Percentiles rank a stretch among this genome's conserved stretches.
Evolutionary conservation across 495 filamentous ascomycete species (phyloP).

Genomic region (Penicillium verhagenii): DNA sequence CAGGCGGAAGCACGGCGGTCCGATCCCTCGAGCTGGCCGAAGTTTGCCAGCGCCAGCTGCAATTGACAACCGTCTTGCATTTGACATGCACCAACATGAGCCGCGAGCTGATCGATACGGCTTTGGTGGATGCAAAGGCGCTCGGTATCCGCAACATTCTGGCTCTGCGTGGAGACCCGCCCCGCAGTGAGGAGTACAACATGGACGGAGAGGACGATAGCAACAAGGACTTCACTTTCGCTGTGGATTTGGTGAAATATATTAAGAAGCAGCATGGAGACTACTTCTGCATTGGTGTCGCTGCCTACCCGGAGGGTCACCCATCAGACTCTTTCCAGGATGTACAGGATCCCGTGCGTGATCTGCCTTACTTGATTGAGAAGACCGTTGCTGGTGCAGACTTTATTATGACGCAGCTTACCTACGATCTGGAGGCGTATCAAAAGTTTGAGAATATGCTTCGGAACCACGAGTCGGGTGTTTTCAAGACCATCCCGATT

Average conservation of each 20-base stretch:
- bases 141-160: constrained; percentile 93
- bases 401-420: constrained; percentile 99
- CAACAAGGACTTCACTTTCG: constrained; percentile 84
- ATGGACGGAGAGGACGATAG: constrained; percentile 60
- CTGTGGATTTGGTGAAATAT: constrained; percentile 86
- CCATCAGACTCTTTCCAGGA: constrained; percentile 83
- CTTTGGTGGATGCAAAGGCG: constrained; percentile 88
- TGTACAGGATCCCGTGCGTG: constrained; percentile 72
- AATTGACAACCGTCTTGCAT: constrained; percentile 92
- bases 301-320: constrained; percentile 93
- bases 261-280: constrained; percentile 82
- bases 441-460: constrained; percentile 73
- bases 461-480: constrained; percentile 77
- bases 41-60: constrained; percentile 87
- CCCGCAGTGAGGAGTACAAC: constrained; percentile 83
- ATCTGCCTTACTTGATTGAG: constrained; percentile 87
- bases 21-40: constrained; percentile 94
- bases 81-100: constrained; percentile 99
- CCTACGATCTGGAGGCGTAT: constrained; percentile 86
- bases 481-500: constrained; percentile 85
- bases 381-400: constrained; percentile 91
- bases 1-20: constrained; percentile 84
- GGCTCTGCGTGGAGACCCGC: constrained; percentile 90
- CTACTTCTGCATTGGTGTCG: constrained; percentile 96
- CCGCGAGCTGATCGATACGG: constrained; percentile 77